These are phyloP conservation scores for Nannochloris sp. DNA, from an alignment of 139 green algal species.

Conservation along the genomic window DNA sequence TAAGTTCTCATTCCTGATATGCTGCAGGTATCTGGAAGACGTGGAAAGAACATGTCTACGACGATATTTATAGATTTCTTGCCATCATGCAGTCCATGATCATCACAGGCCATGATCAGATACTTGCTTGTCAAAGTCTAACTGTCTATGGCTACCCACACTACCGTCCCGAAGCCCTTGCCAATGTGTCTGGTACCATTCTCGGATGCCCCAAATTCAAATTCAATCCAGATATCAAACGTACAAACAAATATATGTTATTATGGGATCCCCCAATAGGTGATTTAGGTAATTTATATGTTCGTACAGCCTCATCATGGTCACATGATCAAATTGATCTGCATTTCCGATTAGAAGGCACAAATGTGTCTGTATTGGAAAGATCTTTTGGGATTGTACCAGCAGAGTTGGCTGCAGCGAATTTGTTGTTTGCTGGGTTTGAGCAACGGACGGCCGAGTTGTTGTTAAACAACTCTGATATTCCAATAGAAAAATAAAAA, in stretches of 20 bases:
- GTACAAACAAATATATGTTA: background rate
- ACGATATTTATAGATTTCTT: background rate
- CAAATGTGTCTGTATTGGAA: background rate
- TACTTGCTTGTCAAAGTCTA: background rate
- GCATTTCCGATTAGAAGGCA: background rate
- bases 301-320: background rate
- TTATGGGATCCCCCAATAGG: background rate
- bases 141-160: background rate
- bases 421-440: background rate
- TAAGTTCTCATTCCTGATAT: too few relatives aligned
- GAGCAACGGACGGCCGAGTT: background rate
- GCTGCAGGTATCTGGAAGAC: background rate
- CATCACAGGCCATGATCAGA: background rate
- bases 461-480: background rate
- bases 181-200: background rate
- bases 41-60: background rate
- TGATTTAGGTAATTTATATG: background rate
- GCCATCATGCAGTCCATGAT: conserved; percentile 1
- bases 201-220: background rate
- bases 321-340: background rate
- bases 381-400: background rate
- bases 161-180: background rate
- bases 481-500: background rate
- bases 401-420: background rate
- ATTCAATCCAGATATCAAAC: background rate